A percentile compares a stretch with the other conserved stretches of the same genome.
These are phyloP conservation scores for Metschnikowia kofuensis DNA, from an alignment of 805 yeast species.

Conservation along the genomic window DNA sequence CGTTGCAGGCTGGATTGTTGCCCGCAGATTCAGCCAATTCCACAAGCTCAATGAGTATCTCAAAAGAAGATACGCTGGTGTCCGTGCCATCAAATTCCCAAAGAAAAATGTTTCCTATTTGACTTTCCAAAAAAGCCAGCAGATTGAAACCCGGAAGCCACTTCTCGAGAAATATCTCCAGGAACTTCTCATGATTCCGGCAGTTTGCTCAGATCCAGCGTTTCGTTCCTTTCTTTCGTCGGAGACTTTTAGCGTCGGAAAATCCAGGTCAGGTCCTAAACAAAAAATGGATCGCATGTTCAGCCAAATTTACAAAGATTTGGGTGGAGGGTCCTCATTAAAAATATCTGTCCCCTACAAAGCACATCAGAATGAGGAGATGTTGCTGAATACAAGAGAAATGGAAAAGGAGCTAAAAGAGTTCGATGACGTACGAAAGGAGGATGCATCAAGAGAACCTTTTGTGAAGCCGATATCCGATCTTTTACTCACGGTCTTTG, in stretches of 20 bases:
- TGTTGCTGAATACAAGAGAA: constrained; percentile 37
- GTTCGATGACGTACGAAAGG: constrained; percentile 40
- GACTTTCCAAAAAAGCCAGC: constrained; percentile 61
- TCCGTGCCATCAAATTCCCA: constrained; percentile 51
- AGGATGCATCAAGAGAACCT: constrained; percentile 28
- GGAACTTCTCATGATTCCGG: constrained; percentile 54
- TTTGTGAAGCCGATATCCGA: constrained; percentile 85
- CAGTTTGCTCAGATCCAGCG: constrained; percentile 68
- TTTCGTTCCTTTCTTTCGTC: constrained; percentile 78
- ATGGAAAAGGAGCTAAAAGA: constrained; percentile 55
- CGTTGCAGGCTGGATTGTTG: constrained; percentile 85
- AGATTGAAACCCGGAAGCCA: constrained; percentile 61
- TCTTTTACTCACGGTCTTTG: constrained; percentile 65
- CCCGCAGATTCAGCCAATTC: constrained; percentile 84
- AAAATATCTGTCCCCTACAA: constrained; percentile 1
- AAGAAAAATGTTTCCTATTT: constrained; percentile 61
- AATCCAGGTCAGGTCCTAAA: constrained; percentile 19
- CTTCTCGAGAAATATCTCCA: constrained; percentile 64
- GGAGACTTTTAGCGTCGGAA: constrained; percentile 48
- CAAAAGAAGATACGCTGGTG: constrained; percentile 48
- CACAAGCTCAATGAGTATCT: constrained; percentile 66
- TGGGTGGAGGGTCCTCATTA: constrained; percentile 16
- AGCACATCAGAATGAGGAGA: constrained; percentile 13
- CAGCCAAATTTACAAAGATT: constrained; percentile 28
- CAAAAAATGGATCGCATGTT: constrained; percentile 25